phyloP scores from a whole-genome alignment of 75 land plant genomes.

The Picea glauca region DNA sequence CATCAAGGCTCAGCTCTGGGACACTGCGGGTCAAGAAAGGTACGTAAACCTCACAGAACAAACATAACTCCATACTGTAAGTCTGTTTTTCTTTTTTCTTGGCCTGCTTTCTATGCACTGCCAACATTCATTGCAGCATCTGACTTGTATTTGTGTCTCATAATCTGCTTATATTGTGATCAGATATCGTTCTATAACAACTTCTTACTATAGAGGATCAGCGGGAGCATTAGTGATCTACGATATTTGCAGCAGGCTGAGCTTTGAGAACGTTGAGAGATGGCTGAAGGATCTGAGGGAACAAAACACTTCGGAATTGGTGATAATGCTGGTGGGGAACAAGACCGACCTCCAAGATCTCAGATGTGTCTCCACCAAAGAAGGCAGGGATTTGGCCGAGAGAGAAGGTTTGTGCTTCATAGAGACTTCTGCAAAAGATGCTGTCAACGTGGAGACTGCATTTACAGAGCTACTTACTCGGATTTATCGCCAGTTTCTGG shows the following conservation, averaged over 20 bases:
- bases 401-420: conserved; percentile 23
- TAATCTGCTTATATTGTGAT: neutral
- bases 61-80: neutral
- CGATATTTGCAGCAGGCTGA: neutral
- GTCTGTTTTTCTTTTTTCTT: too few species aligned
- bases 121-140: too few species aligned
- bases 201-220: neutral
- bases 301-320: conserved; percentile 6
- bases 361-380: conserved; percentile 27
- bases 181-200: neutral
- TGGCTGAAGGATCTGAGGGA: neutral
- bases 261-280: neutral
- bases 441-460: conserved; percentile 31
- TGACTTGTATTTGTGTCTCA: neutral
- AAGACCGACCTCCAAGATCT: conserved; percentile 28
- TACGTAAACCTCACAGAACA: neutral
- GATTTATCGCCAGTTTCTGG: neutral
- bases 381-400: conserved; percentile 37
- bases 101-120: too few species aligned
- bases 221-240: neutral
- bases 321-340: conserved; percentile 44
- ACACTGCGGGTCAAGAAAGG: conserved; percentile 54
- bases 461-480: conserved; percentile 12
- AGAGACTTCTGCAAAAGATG: conserved; percentile 40
- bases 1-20: conserved; percentile 43